These are phyloP conservation scores for Hirschfeldia incana DNA, from an alignment of 345 rosid species.

Conservation along the genomic window DNA sequence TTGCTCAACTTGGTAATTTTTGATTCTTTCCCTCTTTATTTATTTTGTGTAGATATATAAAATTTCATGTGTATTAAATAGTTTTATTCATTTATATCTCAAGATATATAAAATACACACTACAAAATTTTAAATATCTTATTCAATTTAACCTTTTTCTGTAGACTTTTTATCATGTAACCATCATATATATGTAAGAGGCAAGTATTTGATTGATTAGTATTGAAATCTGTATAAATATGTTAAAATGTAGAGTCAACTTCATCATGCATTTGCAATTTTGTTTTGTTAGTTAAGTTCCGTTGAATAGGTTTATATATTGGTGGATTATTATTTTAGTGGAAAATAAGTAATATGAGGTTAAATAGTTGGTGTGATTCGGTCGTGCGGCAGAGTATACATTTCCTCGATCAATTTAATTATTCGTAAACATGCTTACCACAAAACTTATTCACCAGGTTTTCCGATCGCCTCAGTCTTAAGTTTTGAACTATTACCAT, in stretches of 20 bases:
- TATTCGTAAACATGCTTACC: conserved; percentile 18
- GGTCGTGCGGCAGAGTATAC: conserved; percentile 31
- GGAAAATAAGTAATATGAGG: not conserved
- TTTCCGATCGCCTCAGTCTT: not conserved
- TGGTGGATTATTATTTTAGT: not conserved
- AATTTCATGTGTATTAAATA: too few species aligned
- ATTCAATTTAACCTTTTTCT: not conserved
- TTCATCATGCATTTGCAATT: not conserved
- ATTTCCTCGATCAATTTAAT: not conserved
- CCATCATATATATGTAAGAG: not conserved
- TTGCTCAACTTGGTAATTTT: conserved; percentile 38
- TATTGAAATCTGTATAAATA: not conserved
- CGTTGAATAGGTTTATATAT: not conserved
- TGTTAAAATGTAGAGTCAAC: not conserved
- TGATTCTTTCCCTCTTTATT: not conserved
- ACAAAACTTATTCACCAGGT: not conserved
- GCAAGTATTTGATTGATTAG: not conserved
- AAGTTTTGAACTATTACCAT: not conserved
- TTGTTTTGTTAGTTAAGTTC: not conserved
- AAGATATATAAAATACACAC: not conserved
- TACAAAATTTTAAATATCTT: not conserved
- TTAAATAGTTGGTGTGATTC: conserved; percentile 31
- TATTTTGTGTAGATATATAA: not conserved
- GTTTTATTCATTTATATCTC: not conserved
- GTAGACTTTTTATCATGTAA: not conserved